Evolutionary conservation across 192 early-diverging fungal genomes (phyloP).

Genomic region (Backusella liffmaniae): DNA sequence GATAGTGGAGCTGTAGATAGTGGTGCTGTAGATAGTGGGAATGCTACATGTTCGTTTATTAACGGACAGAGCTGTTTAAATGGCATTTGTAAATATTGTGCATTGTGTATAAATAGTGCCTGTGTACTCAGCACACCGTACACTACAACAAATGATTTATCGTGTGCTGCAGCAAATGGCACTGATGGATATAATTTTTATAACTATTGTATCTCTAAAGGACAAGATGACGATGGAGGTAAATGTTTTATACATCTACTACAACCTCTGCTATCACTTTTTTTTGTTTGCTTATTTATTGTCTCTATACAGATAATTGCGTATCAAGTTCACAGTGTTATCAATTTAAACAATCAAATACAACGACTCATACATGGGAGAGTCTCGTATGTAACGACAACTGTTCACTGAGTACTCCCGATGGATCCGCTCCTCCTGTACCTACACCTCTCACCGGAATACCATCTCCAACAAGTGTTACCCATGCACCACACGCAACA

Average conservation of each 20-base stretch:
- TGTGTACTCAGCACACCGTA: conserved; percentile 16
- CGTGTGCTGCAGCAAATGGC: conserved; percentile 3
- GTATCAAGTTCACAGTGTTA: conserved; percentile 19
- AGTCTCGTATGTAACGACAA: conserved; percentile 8
- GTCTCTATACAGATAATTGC: conserved; percentile 4
- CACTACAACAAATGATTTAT: not conserved
- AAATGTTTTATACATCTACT: not conserved
- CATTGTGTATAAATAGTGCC: conserved; percentile 21
- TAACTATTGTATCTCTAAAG: conserved; percentile 21
- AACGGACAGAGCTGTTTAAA: conserved; percentile 12
- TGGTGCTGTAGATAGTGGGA: not conserved
- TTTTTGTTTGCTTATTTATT: not conserved
- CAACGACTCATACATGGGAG: conserved; percentile 5
- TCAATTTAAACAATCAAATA: conserved; percentile 4
- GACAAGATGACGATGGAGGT: conserved; percentile 14
- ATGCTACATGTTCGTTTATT: conserved; percentile 17
- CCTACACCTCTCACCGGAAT: not conserved
- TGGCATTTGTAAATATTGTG: conserved; percentile 24
- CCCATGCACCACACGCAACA: not conserved
- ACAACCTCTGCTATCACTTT: not conserved
- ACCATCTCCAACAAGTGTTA: not conserved
- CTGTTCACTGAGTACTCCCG: not conserved
- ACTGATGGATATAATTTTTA: conserved; percentile 16
- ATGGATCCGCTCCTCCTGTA: conserved; percentile 11
- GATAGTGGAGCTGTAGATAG: not conserved